Conservation (phyloP, 371 early-diverging fungal genomes). For the Mucor ambiguus region DNA sequence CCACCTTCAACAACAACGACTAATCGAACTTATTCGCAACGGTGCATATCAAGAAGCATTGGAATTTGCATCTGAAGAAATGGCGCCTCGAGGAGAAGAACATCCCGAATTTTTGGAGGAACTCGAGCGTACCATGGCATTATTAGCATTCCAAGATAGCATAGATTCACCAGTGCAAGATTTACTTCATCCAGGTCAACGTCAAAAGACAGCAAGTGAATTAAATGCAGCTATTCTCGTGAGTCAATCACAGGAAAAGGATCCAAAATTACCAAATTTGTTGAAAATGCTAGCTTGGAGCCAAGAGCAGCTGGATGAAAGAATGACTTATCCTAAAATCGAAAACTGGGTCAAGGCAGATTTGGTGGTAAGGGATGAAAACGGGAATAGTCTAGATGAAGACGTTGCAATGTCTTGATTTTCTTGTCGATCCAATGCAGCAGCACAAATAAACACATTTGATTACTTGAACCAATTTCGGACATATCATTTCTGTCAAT, state of each 20-base stretch:
- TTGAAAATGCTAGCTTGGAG: constrained; percentile 92
- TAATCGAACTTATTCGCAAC: constrained; percentile 91
- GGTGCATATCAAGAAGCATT: constrained; percentile 84
- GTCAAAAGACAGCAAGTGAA: constrained; percentile 93
- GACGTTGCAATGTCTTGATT: constrained; percentile 21
- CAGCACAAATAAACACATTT: neutral
- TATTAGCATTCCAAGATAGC: constrained; percentile 86
- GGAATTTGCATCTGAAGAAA: constrained; percentile 95
- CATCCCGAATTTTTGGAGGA: constrained; percentile 93
- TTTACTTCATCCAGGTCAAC: constrained; percentile 82
- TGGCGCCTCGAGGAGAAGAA: constrained; percentile 96
- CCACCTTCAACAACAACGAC: constrained; percentile 93
- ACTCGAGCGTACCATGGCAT: constrained; percentile 93
- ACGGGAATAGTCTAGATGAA: constrained; percentile 36
- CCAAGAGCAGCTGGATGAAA: constrained; percentile 86
- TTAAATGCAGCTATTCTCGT: constrained; percentile 91
- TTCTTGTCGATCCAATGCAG: neutral
- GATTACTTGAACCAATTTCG: neutral
- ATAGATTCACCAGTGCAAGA: constrained; percentile 75
- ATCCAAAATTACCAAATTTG: constrained; percentile 89
- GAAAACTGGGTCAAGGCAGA: constrained; percentile 83
- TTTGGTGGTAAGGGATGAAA: constrained; percentile 51
- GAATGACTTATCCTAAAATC: constrained; percentile 81
- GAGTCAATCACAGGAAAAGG: constrained; percentile 90
- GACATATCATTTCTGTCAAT: too few relatives aligned